phyloP scores from a whole-genome alignment of 2,329 filamentous ascomycete genomes.

The Cadophora sp. region DNA sequence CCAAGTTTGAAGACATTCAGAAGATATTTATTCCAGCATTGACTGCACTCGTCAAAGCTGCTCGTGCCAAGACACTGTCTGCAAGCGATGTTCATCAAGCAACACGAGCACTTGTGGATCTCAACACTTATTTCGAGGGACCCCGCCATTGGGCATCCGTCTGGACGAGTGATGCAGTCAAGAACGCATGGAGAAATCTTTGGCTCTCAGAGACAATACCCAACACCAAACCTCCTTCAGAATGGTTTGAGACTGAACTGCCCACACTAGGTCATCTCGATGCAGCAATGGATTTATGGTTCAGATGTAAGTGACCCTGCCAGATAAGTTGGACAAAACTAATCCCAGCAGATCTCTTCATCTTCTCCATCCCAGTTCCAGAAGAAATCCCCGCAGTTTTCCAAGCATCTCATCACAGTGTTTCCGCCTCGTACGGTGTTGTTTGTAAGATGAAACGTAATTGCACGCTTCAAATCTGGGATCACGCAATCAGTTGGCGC shows the following conservation, averaged over 20 bases:
- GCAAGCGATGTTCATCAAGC: conserved; percentile 52
- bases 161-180: conserved; percentile 54
- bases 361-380: conserved; percentile 54
- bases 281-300: conserved; percentile 53
- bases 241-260: conserved; percentile 53
- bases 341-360: conserved; percentile 46
- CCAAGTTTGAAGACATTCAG: conserved; percentile 50
- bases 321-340: neutral
- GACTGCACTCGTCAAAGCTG: conserved; percentile 55
- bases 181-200: conserved; percentile 52
- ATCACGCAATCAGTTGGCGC: conserved; percentile 67
- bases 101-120: conserved; percentile 38
- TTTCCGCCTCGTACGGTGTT: conserved; percentile 65
- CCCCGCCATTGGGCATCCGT: conserved; percentile 53
- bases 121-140: conserved; percentile 46
- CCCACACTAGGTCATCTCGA: conserved; percentile 54
- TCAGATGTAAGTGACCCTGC: conserved; percentile 41
- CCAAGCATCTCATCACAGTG: conserved; percentile 67
- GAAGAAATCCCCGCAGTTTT: conserved; percentile 58
- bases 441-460: conserved; percentile 66
- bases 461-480: conserved; percentile 67
- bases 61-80: conserved; percentile 53
- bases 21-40: conserved; percentile 60
- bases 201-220: conserved; percentile 51
- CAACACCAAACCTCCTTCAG: conserved; percentile 42